Conservation (phyloP, 768 basidiomycete species). For the Roridomyces roridus region DNA sequence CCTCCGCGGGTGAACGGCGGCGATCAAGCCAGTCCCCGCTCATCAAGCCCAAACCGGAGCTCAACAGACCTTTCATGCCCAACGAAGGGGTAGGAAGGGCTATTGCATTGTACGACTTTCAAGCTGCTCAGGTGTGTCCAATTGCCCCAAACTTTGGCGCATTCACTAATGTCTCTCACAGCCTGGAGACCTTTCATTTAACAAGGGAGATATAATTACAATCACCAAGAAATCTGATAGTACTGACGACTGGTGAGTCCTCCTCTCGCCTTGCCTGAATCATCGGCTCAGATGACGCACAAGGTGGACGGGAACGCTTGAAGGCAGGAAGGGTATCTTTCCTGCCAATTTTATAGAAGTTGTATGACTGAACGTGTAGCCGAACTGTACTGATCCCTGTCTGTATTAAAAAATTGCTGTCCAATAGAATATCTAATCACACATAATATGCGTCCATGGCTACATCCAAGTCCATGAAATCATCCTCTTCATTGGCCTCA, state of each 20-base stretch:
- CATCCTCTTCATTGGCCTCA: conserved; percentile 38
- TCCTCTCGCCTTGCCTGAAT: neutral
- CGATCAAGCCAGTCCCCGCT: conserved; percentile 27
- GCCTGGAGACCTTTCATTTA: conserved; percentile 78
- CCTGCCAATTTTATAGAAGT: conserved; percentile 88
- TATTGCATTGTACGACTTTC: conserved; percentile 76
- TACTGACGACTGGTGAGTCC: conserved; percentile 72
- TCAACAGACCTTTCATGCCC: conserved; percentile 52
- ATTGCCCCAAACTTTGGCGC: neutral
- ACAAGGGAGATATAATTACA: conserved; percentile 75
- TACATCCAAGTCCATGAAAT: conserved; percentile 46
- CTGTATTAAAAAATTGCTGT: conserved; percentile 16
- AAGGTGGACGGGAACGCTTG: conserved; percentile 84
- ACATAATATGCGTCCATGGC: conserved; percentile 40
- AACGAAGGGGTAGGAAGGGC: conserved; percentile 72
- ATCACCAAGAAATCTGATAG: conserved; percentile 74
- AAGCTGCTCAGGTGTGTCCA: conserved; percentile 67
- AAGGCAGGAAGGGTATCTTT: conserved; percentile 69
- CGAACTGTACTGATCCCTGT: conserved; percentile 4
- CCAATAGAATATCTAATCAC: conserved; percentile 5
- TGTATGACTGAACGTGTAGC: conserved; percentile 31
- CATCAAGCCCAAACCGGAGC: conserved; percentile 56
- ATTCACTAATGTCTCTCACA: conserved; percentile 34
- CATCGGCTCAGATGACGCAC: neutral
- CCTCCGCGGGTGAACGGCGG: conserved; percentile 1